These are phyloP conservation scores for Darksidea phi DNA, from an alignment of 495 filamentous ascomycete species.

Conservation along the genomic window DNA sequence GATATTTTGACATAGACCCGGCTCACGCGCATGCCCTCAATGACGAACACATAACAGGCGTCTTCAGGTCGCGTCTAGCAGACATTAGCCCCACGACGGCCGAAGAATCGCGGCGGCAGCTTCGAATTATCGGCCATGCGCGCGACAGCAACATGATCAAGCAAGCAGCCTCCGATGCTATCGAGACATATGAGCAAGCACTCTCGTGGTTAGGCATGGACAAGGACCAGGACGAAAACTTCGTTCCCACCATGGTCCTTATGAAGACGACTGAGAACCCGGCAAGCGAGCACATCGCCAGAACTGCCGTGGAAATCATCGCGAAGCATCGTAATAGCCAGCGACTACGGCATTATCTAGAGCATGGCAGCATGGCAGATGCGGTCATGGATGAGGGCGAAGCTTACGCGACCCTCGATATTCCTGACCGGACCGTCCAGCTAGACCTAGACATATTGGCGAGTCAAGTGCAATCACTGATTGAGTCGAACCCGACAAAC, in stretches of 20 bases:
- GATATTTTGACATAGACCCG: slow-evolving; percentile 51
- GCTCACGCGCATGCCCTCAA: slow-evolving; percentile 43
- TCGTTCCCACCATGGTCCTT: slow-evolving; percentile 58
- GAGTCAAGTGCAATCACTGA: slow-evolving; percentile 6
- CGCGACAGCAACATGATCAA: slow-evolving; percentile 55
- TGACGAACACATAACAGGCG: slow-evolving; percentile 59
- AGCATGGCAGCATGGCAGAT: slow-evolving; percentile 51
- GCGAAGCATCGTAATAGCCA: slow-evolving; percentile 56
- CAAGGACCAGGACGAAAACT: slow-evolving; percentile 56
- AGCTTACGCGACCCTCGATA: slow-evolving; percentile 58
- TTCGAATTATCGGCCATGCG: slow-evolving; percentile 57
- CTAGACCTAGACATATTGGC: slow-evolving; percentile 20
- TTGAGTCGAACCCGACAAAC: slow-evolving; percentile 40
- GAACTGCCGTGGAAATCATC: slow-evolving; percentile 58
- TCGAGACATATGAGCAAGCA: slow-evolving; percentile 63
- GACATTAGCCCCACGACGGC: slow-evolving; percentile 48
- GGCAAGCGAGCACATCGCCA: slow-evolving; percentile 49
- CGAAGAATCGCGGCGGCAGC: slow-evolving; percentile 51
- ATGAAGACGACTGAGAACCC: slow-evolving; percentile 58
- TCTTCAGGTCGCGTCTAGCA: slow-evolving; percentile 55
- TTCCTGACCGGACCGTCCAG: slow-evolving; percentile 50
- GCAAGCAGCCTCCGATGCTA: slow-evolving; percentile 55
- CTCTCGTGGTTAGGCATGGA: slow-evolving; percentile 57
- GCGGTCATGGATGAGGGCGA: slow-evolving; percentile 58
- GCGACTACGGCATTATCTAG: slow-evolving; percentile 54